Base-by-base conservation (phyloP, 805 yeast species). In the Nakazawaea holstii region DNA sequence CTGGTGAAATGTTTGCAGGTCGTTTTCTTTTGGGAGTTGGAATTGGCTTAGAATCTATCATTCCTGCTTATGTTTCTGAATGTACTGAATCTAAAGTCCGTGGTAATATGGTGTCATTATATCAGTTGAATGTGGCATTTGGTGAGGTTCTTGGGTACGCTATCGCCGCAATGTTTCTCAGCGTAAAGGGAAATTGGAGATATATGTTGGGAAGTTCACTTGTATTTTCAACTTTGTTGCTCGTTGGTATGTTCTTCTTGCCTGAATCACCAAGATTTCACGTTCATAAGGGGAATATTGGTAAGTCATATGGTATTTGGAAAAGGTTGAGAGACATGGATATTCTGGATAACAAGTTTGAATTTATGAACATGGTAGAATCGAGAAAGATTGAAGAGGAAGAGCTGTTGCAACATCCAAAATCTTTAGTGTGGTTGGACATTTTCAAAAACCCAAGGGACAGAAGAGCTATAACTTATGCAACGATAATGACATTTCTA, bases 101-200 rank as follows among this genome's bases (percentile, higher is more conserved):
- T 53, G 87, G 87, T 54, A 74, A 72, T 50, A 61, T 81, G 41
- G 86, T 80, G 20, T 79, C 86, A 2, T 57, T 80, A 60, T 80
- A 79, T 59, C 87, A 81, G 60, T 74, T 80, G 60, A 77, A 74
- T 59, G 76, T 80, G 57, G 87, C 87, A 0, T 67, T 81, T 28
- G 87, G 87, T 48, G 87, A 81, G 58, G 81, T 80, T 11, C 55
- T 80, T 32, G 87, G 87, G 15, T 82, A 73, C 54, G 82, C 83
- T 4, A 70, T 79, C 47, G 80, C 82, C 38, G 85, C 83, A 8
- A 78, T 80, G 15, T 81, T 81, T 62, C 77, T 71, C 50, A 70
- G 69, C 15, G 80, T 80, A 8, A 52, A 62, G 3, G 80, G 76
- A 31, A 84, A 82, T 24, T 81, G 87, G 87, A 69, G 87, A 57